Conservation (phyloP, 169 alveolate genomes). For the Cryptosporidium viatorum region DNA sequence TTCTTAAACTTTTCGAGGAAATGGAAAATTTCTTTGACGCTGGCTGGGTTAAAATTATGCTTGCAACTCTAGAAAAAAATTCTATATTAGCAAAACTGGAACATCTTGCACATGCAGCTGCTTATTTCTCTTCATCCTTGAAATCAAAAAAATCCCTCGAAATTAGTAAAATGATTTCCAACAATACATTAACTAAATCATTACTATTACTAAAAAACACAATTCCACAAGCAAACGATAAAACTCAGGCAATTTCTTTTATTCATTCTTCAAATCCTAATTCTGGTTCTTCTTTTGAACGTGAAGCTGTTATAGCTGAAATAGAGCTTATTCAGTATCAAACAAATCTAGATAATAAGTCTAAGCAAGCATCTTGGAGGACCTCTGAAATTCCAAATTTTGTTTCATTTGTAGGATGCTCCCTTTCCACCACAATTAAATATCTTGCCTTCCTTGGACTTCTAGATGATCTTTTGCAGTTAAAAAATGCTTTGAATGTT, state of each 20-base stretch:
- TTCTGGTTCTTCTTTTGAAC: conserved; percentile 61
- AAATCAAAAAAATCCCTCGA: conserved; percentile 29
- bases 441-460: conserved; percentile 49
- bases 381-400: conserved; percentile 41
- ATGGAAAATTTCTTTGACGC: conserved; percentile 67
- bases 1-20: conserved; percentile 53
- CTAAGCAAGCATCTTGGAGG: conserved; percentile 56
- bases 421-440: conserved; percentile 47
- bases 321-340: conserved; percentile 74
- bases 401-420: conserved; percentile 48
- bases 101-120: conserved; percentile 75
- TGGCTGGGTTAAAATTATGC: conserved; percentile 71
- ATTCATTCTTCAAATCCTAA: conserved; percentile 35
- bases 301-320: conserved; percentile 62
- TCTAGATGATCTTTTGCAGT: conserved; percentile 24
- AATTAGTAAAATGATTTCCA: conserved; percentile 40
- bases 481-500: conserved; percentile 16
- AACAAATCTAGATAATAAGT: conserved; percentile 40
- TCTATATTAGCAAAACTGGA: conserved; percentile 25
- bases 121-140: conserved; percentile 63
- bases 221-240: conserved; percentile 34
- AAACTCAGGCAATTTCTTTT: conserved; percentile 44
- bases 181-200: conserved; percentile 22
- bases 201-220: conserved; percentile 17
- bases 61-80: conserved; percentile 39